Evolutionary conservation across 208 protist species (phyloP).

Genomic region (Phytomonas sp.): DNA sequence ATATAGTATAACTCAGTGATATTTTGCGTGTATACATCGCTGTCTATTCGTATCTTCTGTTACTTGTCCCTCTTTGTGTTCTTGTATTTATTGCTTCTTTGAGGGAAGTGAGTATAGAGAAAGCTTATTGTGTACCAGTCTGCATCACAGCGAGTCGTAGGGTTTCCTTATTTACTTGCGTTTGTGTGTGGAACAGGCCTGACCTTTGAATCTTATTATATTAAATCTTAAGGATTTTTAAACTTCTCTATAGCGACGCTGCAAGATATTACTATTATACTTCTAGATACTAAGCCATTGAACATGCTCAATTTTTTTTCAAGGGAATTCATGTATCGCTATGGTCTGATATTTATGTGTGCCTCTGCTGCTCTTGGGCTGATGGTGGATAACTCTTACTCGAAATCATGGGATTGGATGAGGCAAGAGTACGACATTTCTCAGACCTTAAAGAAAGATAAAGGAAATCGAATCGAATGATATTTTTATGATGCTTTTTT

Average conservation of each 20-base stretch:
- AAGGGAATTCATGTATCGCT: constrained; percentile 51
- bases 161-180: constrained; percentile 1
- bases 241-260: neutral
- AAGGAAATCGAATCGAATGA: neutral
- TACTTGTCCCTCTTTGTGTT: neutral
- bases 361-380: constrained; percentile 36
- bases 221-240: constrained; percentile 1
- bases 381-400: constrained; percentile 30
- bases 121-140: neutral
- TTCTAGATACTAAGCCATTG: constrained; percentile 13
- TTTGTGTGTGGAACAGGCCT: neutral
- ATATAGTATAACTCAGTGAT: neutral
- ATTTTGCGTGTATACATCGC: neutral
- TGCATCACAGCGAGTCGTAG: neutral
- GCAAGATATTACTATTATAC: neutral
- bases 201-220: neutral
- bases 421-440: constrained; percentile 24
- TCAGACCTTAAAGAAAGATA: constrained; percentile 21
- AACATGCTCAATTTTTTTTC: constrained; percentile 31
- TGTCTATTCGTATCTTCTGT: neutral
- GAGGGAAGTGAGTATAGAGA: constrained; percentile 10
- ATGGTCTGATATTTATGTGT: constrained; percentile 77
- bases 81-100: constrained; percentile 1
- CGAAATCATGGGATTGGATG: constrained; percentile 72
- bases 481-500: constrained; percentile 10